These are phyloP conservation scores for Crassisporium funariophilum DNA, from an alignment of 768 basidiomycete species.

Conservation along the genomic window DNA sequence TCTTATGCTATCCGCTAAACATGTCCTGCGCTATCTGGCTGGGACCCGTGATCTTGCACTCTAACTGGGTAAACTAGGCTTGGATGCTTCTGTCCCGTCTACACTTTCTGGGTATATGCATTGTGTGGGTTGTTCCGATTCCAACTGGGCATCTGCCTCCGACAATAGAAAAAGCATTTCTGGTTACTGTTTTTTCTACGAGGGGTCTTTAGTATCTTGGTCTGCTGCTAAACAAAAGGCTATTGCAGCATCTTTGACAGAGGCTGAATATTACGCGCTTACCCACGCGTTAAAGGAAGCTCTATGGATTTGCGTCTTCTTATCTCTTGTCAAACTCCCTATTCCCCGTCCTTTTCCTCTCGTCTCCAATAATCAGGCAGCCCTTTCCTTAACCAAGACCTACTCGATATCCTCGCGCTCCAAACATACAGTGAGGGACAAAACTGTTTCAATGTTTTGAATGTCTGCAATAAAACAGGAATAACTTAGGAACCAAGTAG, in stretches of 20 bases:
- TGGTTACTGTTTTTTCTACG: slow-evolving; percentile 37
- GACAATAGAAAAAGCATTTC: slow-evolving; percentile 31
- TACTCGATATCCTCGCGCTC: neutral
- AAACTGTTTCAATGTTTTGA: too few species aligned
- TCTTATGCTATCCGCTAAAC: slow-evolving; percentile 34
- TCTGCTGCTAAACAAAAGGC: slow-evolving; percentile 32
- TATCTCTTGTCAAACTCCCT: slow-evolving; percentile 1
- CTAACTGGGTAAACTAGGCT: slow-evolving; percentile 17
- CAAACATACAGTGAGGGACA: too few species aligned
- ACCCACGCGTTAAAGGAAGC: slow-evolving; percentile 26
- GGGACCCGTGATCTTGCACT: slow-evolving; percentile 26
- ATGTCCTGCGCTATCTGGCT: slow-evolving; percentile 32
- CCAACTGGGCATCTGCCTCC: slow-evolving; percentile 33
- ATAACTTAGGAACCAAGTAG: too few species aligned
- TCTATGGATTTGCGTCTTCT: slow-evolving; percentile 30
- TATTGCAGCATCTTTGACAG: slow-evolving; percentile 34
- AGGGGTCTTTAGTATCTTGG: slow-evolving; percentile 34
- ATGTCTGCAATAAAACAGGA: too few species aligned
- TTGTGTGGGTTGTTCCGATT: slow-evolving; percentile 22
- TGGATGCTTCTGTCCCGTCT: neutral
- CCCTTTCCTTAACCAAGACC: neutral
- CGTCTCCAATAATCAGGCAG: neutral
- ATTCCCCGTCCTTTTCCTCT: neutral
- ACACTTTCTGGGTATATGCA: slow-evolving; percentile 5
- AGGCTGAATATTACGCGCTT: slow-evolving; percentile 16